Evolutionary conservation across 495 filamentous ascomycete genomes (phyloP).

Genomic region (Podospora australis): DNA sequence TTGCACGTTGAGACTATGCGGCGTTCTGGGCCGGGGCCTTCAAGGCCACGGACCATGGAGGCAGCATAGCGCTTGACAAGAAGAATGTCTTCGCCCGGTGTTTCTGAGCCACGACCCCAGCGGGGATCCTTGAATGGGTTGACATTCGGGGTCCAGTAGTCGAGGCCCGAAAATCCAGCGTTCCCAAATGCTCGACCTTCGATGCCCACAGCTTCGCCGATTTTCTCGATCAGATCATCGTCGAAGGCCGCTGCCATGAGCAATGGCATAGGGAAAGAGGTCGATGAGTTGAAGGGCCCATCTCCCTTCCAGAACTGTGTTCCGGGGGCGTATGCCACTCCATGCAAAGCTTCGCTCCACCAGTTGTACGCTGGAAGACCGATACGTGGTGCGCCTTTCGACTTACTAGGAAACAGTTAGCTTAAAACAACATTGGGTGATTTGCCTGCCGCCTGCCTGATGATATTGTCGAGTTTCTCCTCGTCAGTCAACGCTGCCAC

Average conservation of each 20-base stretch:
- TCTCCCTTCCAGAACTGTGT: slow-evolving; percentile 23
- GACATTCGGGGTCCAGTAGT: slow-evolving; percentile 64
- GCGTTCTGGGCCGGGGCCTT: slow-evolving; percentile 12
- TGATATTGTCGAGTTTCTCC: slow-evolving; percentile 35
- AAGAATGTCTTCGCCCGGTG: slow-evolving; percentile 34
- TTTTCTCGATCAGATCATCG: slow-evolving; percentile 36
- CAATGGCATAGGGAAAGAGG: slow-evolving; percentile 44
- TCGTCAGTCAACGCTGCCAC: slow-evolving; percentile 33
- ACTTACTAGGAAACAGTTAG: no score
- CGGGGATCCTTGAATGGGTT: slow-evolving; percentile 54
- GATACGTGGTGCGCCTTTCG: slow-evolving; percentile 31
- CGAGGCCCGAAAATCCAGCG: slow-evolving; percentile 47
- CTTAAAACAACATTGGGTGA: slow-evolving; percentile 35
- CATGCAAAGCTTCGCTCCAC: slow-evolving; percentile 51
- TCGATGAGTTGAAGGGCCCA: slow-evolving; percentile 40
- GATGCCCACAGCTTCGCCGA: slow-evolving; percentile 45
- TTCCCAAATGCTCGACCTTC: slow-evolving; percentile 67
- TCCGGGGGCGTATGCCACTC: slow-evolving; percentile 33
- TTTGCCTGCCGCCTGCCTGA: slow-evolving; percentile 30
- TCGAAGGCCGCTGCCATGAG: slow-evolving; percentile 41
- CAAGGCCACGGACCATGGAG: slow-evolving; percentile 27
- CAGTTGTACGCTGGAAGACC: slow-evolving; percentile 42
- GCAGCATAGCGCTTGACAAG: slow-evolving; percentile 33
- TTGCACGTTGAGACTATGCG: slow-evolving; percentile 30
- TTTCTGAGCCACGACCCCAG: slow-evolving; percentile 34